Conservation (phyloP, 495 filamentous ascomycete species). For the Penicillium odoratum region DNA sequence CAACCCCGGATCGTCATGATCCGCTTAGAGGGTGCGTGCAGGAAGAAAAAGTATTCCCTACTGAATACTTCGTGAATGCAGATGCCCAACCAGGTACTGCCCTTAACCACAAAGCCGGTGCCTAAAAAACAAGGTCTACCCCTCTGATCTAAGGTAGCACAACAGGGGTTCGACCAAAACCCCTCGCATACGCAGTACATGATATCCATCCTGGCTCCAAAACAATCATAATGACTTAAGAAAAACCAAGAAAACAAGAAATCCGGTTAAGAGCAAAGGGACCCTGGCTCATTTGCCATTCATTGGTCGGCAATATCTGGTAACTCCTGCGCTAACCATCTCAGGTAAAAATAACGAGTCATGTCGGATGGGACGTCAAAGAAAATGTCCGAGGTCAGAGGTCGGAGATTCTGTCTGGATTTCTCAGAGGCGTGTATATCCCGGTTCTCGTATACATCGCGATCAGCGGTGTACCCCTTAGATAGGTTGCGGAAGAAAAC, state of each 20-base stretch:
- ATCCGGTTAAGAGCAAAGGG: not conserved
- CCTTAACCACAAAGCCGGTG: constrained; percentile 3
- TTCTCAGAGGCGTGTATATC: constrained; percentile 85
- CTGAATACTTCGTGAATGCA: not conserved
- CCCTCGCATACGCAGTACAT: not conserved
- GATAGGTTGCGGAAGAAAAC: constrained; percentile 78
- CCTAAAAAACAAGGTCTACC: constrained; percentile 12
- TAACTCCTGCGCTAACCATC: constrained; percentile 73
- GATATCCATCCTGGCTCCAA: not conserved
- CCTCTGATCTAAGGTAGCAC: not conserved
- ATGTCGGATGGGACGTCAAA: constrained; percentile 70
- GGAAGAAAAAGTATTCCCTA: constrained; percentile 4
- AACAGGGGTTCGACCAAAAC: not conserved
- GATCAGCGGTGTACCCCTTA: constrained; percentile 68
- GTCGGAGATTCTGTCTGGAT: constrained; percentile 68
- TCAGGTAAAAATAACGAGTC: constrained; percentile 66
- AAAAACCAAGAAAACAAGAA: not conserved
- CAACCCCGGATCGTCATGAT: constrained; percentile 29
- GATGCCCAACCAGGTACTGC: constrained; percentile 8
- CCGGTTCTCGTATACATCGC: constrained; percentile 85
- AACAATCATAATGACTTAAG: constrained; percentile 2
- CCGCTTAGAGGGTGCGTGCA: constrained; percentile 19
- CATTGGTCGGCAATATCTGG: constrained; percentile 33
- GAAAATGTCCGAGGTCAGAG: constrained; percentile 60
- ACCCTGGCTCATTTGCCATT: not conserved